Conservation (phyloP, 2,329 filamentous ascomycete genomes). For the Botrytis medusae region DNA sequence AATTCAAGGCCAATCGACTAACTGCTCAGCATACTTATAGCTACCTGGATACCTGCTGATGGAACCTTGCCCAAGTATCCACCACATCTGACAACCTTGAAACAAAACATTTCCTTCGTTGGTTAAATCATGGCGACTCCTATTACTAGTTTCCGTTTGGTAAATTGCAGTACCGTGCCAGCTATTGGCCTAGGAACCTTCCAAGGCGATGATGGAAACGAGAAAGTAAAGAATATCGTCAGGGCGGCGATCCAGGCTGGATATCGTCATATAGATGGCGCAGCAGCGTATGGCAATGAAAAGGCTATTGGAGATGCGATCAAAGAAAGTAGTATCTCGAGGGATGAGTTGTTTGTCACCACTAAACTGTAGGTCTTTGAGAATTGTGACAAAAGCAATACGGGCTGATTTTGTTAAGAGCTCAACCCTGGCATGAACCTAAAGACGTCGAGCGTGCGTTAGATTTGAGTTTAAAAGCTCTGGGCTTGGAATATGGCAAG, state of each 20-base stretch:
- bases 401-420: not conserved
- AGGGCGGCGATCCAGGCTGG: not conserved
- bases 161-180: not conserved
- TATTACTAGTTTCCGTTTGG: not conserved
- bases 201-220: constrained; percentile 12
- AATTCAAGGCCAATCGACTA: not conserved
- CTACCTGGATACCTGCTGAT: not conserved
- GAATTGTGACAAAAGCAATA: no score
- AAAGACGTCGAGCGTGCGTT: constrained; percentile 1
- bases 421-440: constrained; percentile 16
- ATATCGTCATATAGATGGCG: constrained; percentile 18
- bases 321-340: constrained; percentile 40
- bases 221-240: not conserved
- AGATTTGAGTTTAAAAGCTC: not conserved
- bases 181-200: constrained; percentile 8
- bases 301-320: constrained; percentile 42
- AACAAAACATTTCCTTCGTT: not conserved
- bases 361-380: not conserved
- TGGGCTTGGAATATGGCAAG: constrained; percentile 7
- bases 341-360: constrained; percentile 43
- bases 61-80: not conserved
- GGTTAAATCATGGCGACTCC: not conserved
- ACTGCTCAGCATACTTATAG: not conserved
- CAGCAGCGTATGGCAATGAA: constrained; percentile 16
- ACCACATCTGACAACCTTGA: not conserved